Conservation (phyloP, 2,329 filamentous ascomycete genomes). For the Fusarium tuaranense region DNA sequence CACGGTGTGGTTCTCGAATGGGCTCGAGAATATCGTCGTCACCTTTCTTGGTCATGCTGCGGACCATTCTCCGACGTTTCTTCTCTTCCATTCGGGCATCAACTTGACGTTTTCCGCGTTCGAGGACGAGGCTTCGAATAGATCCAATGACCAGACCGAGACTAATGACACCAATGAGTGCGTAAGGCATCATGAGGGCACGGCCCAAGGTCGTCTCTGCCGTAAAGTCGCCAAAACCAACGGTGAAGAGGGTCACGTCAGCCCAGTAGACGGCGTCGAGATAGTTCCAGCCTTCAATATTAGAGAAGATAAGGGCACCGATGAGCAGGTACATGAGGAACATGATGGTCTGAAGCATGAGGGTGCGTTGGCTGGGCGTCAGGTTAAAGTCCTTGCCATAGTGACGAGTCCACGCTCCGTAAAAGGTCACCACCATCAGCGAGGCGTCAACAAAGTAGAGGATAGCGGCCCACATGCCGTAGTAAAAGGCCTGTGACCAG, state of each 20-base stretch:
- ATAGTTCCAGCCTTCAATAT: slow-evolving; percentile 79
- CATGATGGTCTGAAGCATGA: slow-evolving; percentile 91
- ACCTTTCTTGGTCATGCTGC: slow-evolving; percentile 58
- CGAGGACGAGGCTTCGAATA: slow-evolving; percentile 75
- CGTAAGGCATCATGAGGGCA: slow-evolving; percentile 84
- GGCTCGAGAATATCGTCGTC: slow-evolving; percentile 63
- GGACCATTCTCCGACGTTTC: slow-evolving; percentile 63
- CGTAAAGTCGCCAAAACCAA: slow-evolving; percentile 70
- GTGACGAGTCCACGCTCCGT: slow-evolving; percentile 75
- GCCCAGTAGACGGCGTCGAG: slow-evolving; percentile 85
- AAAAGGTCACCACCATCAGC: slow-evolving; percentile 82
- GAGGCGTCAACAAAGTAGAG: slow-evolving; percentile 85
- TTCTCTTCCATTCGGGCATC: slow-evolving; percentile 71
- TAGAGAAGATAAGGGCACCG: slow-evolving; percentile 80
- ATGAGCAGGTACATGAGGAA: slow-evolving; percentile 85
- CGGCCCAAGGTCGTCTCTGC: slow-evolving; percentile 67
- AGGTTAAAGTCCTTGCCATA: slow-evolving; percentile 84
- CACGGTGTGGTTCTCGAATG: slow-evolving; percentile 45
- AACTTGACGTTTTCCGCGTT: slow-evolving; percentile 66
- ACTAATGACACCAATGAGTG: slow-evolving; percentile 85
- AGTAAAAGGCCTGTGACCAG: slow-evolving; percentile 87
- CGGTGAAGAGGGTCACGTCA: slow-evolving; percentile 76
- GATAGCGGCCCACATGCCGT: slow-evolving; percentile 81
- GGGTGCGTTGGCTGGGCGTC: slow-evolving; percentile 82
- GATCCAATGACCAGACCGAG: slow-evolving; percentile 86